Base-by-base conservation (phyloP, 345 rosid genomes). In the Rhodomyrtus tomentosa region DNA sequence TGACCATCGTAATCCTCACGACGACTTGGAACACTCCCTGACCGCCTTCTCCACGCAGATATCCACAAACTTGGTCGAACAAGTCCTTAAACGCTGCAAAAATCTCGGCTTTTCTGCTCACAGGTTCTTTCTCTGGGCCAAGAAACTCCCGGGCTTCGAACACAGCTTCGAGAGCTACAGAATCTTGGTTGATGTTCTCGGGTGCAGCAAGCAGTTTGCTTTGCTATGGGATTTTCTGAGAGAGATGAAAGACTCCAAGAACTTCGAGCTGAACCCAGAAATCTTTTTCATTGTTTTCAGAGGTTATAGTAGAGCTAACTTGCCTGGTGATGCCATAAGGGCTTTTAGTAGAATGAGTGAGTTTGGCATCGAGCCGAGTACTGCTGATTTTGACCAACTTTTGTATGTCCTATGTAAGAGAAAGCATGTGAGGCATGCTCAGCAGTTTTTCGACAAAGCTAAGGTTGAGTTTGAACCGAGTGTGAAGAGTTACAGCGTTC, bases 61-160 rank as follows among this genome's bases (percentile, higher is more conserved):
- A 2, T 93, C 98, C 48, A 32, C 94, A 11, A 87, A 90, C 87
- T 85, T 93, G 9, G 95, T 94, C 32, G 98, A 95, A 82, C 94
- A 96, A 81, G 96, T 95, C 50, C 86, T 96, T 84, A 95, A 96
- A 52, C 94, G 96, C 83, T 95, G 96, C 90, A 94, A 91, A 85
- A 91, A 94, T 82, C 94, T 95, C 38, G 96, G 96, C 1, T 94
- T 94, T 85, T 73, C 98, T 6, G 93, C 99, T 42, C 99, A 96
- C 84, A 90, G 98, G 50, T 94, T 96, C 93, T 96, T 96, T 72
- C 92, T 96, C 1, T 96, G 98, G 99, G 95, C 99, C n/a, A 89
- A 92, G 82, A 84, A 83, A 50, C 84, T 91, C 81, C 94, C 94
- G 29, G 90, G 92, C 62, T 93, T 96, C 50, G 85, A 88, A 84